Conservation (phyloP, 2,329 filamentous ascomycete genomes). For the Diaporthe sp. region DNA sequence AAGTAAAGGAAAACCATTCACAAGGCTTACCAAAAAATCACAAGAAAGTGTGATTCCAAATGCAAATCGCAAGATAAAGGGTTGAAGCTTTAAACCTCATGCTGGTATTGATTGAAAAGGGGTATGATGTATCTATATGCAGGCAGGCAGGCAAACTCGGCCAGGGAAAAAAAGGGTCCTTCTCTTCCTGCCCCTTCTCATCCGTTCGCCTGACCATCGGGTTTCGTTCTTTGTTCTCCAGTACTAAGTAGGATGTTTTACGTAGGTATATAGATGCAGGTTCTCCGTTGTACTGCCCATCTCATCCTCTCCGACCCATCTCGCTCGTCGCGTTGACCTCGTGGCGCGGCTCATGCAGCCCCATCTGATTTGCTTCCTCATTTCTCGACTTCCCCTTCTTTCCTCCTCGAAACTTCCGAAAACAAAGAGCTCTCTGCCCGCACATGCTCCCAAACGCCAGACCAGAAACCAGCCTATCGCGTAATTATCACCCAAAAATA, state of each 20-base stretch:
- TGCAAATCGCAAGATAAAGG: not conserved
- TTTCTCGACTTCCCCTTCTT: conserved; percentile 3
- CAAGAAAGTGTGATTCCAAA: not conserved
- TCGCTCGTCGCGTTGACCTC: conserved; percentile 13
- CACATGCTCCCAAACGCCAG: conserved; percentile 37
- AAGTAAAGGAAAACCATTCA: not conserved
- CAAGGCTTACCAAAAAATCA: not conserved
- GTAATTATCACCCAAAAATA: conserved; percentile 11
- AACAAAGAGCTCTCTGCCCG: not conserved
- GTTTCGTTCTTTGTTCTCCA: not conserved
- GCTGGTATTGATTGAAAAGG: conserved; percentile 33
- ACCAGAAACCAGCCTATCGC: conserved; percentile 34
- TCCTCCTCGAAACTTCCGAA: not conserved
- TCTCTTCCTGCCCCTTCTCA: conserved; percentile 7
- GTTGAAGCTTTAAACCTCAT: conserved; percentile 6
- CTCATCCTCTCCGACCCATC: not conserved
- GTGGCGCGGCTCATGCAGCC: conserved; percentile 16
- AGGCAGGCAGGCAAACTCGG: conserved; percentile 24
- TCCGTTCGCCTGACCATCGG: not conserved
- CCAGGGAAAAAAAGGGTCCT: conserved; percentile 9
- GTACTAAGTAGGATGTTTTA: not conserved
- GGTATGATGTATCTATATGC: conserved; percentile 35
- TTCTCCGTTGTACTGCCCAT: not conserved
- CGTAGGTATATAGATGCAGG: conserved; percentile 20
- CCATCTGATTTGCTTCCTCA: not conserved